A percentile compares a stretch with the other conserved stretches of the same genome.
Conservation (phyloP, 441 rosid species). For the Populus hybrid region DNA sequence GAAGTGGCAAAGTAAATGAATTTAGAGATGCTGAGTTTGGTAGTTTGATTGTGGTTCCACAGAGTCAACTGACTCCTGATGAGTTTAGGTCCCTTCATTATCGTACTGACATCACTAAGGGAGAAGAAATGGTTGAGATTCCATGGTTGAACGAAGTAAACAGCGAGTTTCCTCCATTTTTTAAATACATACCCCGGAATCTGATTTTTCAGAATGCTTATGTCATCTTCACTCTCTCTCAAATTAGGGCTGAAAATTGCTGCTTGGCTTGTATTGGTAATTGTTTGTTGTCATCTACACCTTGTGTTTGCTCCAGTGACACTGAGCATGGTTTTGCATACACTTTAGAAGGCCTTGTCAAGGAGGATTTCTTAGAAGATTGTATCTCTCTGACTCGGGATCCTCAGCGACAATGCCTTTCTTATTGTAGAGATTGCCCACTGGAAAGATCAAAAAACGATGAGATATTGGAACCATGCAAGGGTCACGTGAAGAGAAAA, state of each 20-base stretch:
- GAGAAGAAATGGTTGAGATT: conserved; percentile 11
- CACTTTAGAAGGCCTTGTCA: conserved; percentile 7
- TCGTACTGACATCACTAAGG: conserved; percentile 11
- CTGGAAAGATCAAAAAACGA: background rate
- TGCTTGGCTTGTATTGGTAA: no score
- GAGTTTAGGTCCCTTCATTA: background rate
- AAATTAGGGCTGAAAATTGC: conserved; percentile 9
- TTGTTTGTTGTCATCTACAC: conserved; percentile 6
- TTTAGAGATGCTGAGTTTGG: background rate
- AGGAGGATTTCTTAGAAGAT: conserved; percentile 12
- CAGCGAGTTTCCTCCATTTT: background rate
- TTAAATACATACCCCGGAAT: conserved; percentile 8
- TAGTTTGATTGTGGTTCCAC: background rate
- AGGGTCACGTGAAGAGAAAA: conserved; percentile 13
- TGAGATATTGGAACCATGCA: background rate
- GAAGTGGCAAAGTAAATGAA: no score
- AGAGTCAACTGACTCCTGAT: background rate
- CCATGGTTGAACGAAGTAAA: background rate
- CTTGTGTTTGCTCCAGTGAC: conserved; percentile 17
- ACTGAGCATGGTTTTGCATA: conserved; percentile 18
- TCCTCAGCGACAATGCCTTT: background rate
- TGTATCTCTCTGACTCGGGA: background rate
- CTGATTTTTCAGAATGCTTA: conserved; percentile 8
- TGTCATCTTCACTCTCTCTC: background rate
- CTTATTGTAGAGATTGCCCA: conserved; percentile 13